These are phyloP conservation scores for Nepenthes gracilis DNA, from an alignment of 148 eudicot genomes.

Conservation along the genomic window DNA sequence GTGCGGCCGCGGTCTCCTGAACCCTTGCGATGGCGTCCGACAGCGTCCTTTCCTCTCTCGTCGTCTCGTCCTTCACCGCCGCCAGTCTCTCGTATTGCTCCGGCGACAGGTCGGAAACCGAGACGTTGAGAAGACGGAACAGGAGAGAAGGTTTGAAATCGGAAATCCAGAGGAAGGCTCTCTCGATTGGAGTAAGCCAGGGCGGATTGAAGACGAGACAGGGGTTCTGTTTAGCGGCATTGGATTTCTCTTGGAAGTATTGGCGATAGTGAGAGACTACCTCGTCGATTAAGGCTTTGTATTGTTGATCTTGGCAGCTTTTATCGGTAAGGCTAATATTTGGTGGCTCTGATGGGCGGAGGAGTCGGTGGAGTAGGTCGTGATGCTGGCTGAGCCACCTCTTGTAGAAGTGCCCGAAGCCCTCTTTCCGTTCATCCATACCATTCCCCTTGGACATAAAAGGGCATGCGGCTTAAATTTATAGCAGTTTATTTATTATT, in stretches of 20 bases:
- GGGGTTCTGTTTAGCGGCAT: constrained; percentile 9
- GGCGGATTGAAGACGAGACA: constrained; percentile 24
- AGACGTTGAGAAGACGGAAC: constrained; percentile 3
- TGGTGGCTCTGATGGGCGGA: too few relatives aligned
- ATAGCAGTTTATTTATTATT: too few relatives aligned
- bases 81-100: neutral
- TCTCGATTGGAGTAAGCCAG: constrained; percentile 30
- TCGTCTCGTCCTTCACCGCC: constrained; percentile 1
- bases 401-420: too few relatives aligned
- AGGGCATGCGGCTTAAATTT: too few relatives aligned
- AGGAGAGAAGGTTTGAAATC: constrained; percentile 29
- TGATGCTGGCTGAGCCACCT: too few relatives aligned
- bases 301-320: neutral
- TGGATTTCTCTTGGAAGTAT: constrained; percentile 18
- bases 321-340: too few relatives aligned
- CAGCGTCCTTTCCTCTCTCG: constrained; percentile 4
- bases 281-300: constrained; percentile 3
- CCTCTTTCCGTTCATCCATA: too few relatives aligned
- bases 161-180: constrained; percentile 19
- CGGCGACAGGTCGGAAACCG: neutral
- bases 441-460: too few relatives aligned
- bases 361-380: too few relatives aligned
- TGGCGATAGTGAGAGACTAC: constrained; percentile 22
- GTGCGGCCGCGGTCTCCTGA: constrained; percentile 15
- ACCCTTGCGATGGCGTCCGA: constrained; percentile 5